Evolutionary conservation across 805 yeast species (phyloP), one percentile per base, ranked within the genome.

Genomic region (Nakazawaea ernobii): DNA sequence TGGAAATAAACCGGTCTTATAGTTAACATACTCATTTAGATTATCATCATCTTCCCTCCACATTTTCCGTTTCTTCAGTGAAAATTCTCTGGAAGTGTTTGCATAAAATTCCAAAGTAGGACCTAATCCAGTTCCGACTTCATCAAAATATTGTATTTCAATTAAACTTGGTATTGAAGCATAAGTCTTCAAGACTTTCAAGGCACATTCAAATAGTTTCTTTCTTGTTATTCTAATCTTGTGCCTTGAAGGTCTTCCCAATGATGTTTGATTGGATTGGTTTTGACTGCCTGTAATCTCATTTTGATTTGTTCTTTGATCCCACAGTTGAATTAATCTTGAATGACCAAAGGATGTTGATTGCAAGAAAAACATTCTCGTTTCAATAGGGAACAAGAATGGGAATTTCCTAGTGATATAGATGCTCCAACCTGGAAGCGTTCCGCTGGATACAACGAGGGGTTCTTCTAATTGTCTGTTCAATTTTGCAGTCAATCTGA

Each of bases 91-190:
- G 0, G 97, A 89, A 1, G 87, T 89, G 13, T 74, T 69, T 0
- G 97, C 81, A 59, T 89, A 92, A 59, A 94, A 92, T 63, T 92
- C 99, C 53, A 91, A 70, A 0, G 99, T 92, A 3, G 99, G 99
- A 0, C 99, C 99, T 39, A 90, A 67, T 0, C 99, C 99, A 0
- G 96, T 84, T n/a, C 98, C 99, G 6, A 76, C 96, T 61, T 92
- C 99, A 53, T 84, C 90, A 52, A 75, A 80, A 57, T 86, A 92
- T 60, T 91, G 96, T 48, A 94, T 82, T 56, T 92, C 98, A 20
- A 92, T 66, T 4, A 86, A 70, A 28, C 89, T 84, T 1, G 96
- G 90, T n/a, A 83, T 74, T 0, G 86, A 67, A 0, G 94, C 95
- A 60, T 88, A 84, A 43, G 78, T 68, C 39, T 80, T 84, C 63